Percentiles rank a stretch among this genome's conserved stretches.
Evolutionary conservation across 2,329 filamentous ascomycete genomes (phyloP).

Genomic region (Penicillium brasilianum): DNA sequence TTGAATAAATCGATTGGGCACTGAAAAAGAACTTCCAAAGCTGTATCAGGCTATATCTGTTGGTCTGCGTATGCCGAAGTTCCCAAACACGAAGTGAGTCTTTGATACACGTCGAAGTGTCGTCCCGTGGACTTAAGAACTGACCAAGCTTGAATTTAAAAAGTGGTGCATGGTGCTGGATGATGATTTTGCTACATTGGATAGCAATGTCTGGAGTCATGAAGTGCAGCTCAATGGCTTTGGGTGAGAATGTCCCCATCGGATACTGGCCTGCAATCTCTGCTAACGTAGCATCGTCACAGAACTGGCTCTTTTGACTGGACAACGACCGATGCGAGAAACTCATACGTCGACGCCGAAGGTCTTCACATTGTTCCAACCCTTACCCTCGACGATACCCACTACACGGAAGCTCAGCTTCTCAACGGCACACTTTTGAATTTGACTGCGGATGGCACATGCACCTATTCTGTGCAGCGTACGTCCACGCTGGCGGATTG

Average conservation of each 20-base stretch:
- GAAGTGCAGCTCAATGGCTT: conserved; percentile 54
- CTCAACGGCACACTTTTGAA: conserved; percentile 44
- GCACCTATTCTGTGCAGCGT: conserved; percentile 44
- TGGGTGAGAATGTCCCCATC: conserved; percentile 29
- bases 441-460: conserved; percentile 50
- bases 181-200: conserved; percentile 55
- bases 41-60: conserved; percentile 40
- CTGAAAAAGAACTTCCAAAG: no score
- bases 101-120: not conserved
- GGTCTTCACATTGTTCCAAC: conserved; percentile 64
- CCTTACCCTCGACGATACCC: conserved; percentile 47
- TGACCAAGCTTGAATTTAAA: conserved; percentile 26
- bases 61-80: conserved; percentile 30
- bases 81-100: conserved; percentile 17
- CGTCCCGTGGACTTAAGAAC: not conserved
- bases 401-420: conserved; percentile 34
- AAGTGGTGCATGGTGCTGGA: conserved; percentile 57
- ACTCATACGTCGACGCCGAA: conserved; percentile 54
- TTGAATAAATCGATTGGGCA: no score
- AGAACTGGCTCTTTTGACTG: conserved; percentile 61
- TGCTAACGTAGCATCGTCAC: conserved; percentile 30
- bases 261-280: not conserved
- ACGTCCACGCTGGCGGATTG: conserved; percentile 9
- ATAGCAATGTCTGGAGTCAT: conserved; percentile 55
- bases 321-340: conserved; percentile 56